Base-by-base conservation (phyloP, 140 eudicot species). In the Cichorium intybus region DNA sequence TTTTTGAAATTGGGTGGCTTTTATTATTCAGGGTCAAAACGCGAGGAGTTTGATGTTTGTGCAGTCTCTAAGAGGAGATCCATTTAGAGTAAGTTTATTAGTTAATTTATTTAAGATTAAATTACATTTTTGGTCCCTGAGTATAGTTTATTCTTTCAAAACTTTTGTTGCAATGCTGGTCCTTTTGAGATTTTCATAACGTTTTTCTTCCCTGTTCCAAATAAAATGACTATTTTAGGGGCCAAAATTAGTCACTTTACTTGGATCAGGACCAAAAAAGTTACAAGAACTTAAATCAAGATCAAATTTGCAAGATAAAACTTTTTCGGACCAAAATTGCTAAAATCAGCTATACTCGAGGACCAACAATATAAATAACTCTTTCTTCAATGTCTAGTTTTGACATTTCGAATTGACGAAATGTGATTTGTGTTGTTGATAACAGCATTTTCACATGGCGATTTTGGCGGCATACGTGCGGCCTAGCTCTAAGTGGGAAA, bases 61-160 rank as follows among this genome's bases (percentile, higher is more conserved):
- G 72, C 97, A 90, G 70, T 90, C 97, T 31, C 77, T 90, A 75
- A 80, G 97, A 75, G 88, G 97, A 65, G 97, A 90, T 69, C 95
- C 95, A 14, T 90, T 90, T 74, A 77, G 90, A 45, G 97, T 90
- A 82, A 74, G 83, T 46, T 58, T 62, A 24, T 24, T 47, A 23
- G 16, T 67, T 39, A n/a, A 4, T 43, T 43, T 43, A 5, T 34
- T 7, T 34, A 14, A 12, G 48, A 41, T 14, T 4, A 41, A 39
- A 3, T 43, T 43, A 15, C 49, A 43, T 43, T 10, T 43, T 39
- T 39, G 46, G 46, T 39, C 46, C 46, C 2, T 39, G 16, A 39
- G 41, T 1, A 35, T 35, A 35, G 17, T 39, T 12, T 4, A 12
- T 37, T 6, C 4, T 11, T 37, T 2, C 16, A 37, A 37, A 11